Base-by-base conservation (phyloP, 768 basidiomycete species). In the Podaxis sp. region DNA sequence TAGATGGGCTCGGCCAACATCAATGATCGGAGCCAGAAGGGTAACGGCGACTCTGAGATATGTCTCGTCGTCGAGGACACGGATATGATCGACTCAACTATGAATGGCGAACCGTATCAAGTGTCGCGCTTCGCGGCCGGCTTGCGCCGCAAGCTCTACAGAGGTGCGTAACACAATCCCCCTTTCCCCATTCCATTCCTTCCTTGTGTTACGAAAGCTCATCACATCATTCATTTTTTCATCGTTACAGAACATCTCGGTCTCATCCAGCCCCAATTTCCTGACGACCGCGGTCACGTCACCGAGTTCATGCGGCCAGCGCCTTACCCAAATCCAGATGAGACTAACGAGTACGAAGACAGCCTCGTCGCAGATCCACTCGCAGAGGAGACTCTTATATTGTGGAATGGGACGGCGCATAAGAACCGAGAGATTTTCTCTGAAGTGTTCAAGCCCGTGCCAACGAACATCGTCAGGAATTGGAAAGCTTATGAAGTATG, bases 31-130 rank as follows among this genome's bases (percentile, higher is more conserved):
- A 89, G 87, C 58, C 92, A 93, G 74, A 89, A 83, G 82, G 96
- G 96, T 25, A 90, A 96, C 66, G 94, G 93, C 37, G 94, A 96
- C 74, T 96, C 94, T 1, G 97, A 98, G 76, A 96, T 98, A 65
- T 93, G 91, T 6, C 75, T 97, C 7, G 87, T 98, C 19, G 89
- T 97, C 33, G 96, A 98, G 74, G 96, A 99, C 68, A 76, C 81
- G 0, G 93, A 96, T 55, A 79, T 85, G 77, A 79, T 99, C 43
- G 78, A 82, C 27, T 83, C 87, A 3, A 81, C 71, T 15, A 96
- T 97, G 94, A 79, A 94, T 67, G 93, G 94, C 2, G 72, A 83
- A 65, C 81, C 82, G 27, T 93, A 88, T 73, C 74, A 79, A 71
- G 96, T 87, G 0, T 77, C 84, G 27, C 87, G 89, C 50, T 94